These are phyloP conservation scores for Colletotrichum euphorbiae DNA, from an alignment of 2,329 filamentous ascomycete genomes.

Conservation along the genomic window DNA sequence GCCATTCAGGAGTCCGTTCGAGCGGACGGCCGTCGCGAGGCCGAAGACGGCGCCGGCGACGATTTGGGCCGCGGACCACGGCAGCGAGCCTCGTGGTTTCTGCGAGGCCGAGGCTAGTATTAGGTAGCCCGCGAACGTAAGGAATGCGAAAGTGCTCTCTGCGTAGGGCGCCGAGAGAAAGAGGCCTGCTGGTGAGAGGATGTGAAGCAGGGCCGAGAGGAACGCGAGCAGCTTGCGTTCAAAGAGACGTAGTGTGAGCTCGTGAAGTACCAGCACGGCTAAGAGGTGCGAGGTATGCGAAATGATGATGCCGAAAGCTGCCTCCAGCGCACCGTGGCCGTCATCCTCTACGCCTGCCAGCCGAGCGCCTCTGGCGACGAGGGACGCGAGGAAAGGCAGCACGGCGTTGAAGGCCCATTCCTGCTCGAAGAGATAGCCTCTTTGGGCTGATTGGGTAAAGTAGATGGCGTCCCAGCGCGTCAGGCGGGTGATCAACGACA, in stretches of 20 bases:
- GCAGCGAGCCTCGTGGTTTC: slow-evolving; percentile 46
- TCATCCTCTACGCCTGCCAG: slow-evolving; percentile 42
- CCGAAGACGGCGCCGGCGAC: slow-evolving; percentile 77
- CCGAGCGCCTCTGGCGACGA: slow-evolving; percentile 47
- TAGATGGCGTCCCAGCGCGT: slow-evolving; percentile 87
- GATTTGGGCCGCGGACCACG: slow-evolving; percentile 65
- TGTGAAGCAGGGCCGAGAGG: slow-evolving; percentile 77
- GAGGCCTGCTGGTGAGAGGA: slow-evolving; percentile 87
- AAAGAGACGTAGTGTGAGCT: slow-evolving; percentile 70
- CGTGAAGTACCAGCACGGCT: slow-evolving; percentile 79
- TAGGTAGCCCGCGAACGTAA: slow-evolving; percentile 80
- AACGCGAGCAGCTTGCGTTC: slow-evolving; percentile 69
- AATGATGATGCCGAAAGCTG: slow-evolving; percentile 71
- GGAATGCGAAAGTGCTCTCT: slow-evolving; percentile 81
- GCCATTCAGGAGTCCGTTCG: slow-evolving; percentile 88
- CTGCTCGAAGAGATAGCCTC: slow-evolving; percentile 80
- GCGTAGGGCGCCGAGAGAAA: slow-evolving; percentile 90
- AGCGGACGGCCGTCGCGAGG: slow-evolving; percentile 78
- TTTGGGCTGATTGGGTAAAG: slow-evolving; percentile 71
- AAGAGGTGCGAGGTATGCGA: slow-evolving; percentile 81
- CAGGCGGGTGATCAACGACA: slow-evolving; percentile 65
- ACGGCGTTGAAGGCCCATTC: slow-evolving; percentile 82
- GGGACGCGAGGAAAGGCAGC: slow-evolving; percentile 57
- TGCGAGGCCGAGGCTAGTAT: slow-evolving; percentile 70
- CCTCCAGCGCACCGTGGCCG: slow-evolving; percentile 48